These are phyloP conservation scores for Tuber microsphaerosporum DNA, from an alignment of 495 filamentous ascomycete species.

Conservation along the genomic window DNA sequence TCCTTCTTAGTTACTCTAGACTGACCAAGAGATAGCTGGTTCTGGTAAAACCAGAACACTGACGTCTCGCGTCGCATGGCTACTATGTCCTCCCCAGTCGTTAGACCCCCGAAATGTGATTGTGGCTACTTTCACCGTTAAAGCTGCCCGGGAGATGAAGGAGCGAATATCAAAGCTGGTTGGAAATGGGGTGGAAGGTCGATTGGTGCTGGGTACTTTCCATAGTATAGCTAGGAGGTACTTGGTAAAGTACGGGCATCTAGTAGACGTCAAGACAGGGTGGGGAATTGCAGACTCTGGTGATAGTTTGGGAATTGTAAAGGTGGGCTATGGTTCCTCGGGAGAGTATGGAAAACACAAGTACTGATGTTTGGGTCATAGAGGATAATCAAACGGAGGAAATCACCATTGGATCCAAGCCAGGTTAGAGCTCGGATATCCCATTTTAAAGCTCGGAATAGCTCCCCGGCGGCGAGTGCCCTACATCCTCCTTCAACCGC, in stretches of 20 bases:
- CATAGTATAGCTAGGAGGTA: constrained; percentile 89
- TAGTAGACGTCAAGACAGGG: constrained; percentile 71
- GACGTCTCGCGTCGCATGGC: constrained; percentile 86
- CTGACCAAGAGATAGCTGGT: constrained; percentile 40
- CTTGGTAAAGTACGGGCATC: constrained; percentile 73
- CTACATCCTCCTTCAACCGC: constrained; percentile 12
- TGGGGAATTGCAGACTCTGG: constrained; percentile 90
- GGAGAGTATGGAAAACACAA: constrained; percentile 1
- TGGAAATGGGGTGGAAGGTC: constrained; percentile 67
- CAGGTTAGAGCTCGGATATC: constrained; percentile 71
- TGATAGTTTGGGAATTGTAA: constrained; percentile 53
- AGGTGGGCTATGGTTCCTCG: constrained; percentile 35
- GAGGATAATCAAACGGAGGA: constrained; percentile 67
- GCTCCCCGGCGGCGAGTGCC: constrained; percentile 27
- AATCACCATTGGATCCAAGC: constrained; percentile 57
- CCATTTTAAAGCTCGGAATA: constrained; percentile 64
- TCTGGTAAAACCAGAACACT: constrained; percentile 96
- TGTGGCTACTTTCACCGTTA: constrained; percentile 96
- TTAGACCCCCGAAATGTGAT: constrained; percentile 79
- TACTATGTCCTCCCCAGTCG: constrained; percentile 70
- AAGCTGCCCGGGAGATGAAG: constrained; percentile 94
- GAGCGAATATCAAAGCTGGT: constrained; percentile 72
- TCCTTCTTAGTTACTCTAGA: constrained; percentile 17
- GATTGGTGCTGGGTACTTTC: constrained; percentile 86
- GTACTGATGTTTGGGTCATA: constrained; percentile 35